Conservation (phyloP, 2,329 filamentous ascomycete species). For the Sporothrix phasma region DNA sequence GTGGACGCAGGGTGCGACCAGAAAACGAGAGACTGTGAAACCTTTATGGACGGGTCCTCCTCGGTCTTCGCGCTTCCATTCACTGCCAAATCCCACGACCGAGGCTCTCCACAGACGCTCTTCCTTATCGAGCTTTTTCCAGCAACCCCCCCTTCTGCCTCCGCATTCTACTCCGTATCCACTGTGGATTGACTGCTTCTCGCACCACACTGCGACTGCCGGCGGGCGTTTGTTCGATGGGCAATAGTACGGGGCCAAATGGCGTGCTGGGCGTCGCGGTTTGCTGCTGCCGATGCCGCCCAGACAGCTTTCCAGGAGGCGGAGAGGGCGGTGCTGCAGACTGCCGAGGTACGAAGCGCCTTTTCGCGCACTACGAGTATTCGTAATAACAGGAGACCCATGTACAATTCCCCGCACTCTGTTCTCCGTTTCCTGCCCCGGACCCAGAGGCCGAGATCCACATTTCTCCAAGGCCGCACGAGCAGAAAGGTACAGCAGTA, state of each 20-base stretch:
- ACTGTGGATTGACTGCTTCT: neutral
- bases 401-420: conserved; percentile 3
- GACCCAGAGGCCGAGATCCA: neutral
- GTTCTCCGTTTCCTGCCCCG: neutral
- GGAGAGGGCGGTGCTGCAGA: neutral
- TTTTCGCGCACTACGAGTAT: too few species aligned
- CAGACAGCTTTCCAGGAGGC: neutral
- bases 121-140: neutral
- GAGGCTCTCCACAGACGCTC: conserved; percentile 3
- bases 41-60: neutral
- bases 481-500: neutral
- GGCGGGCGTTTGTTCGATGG: too few species aligned
- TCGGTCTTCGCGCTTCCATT: neutral
- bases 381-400: too few species aligned
- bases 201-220: neutral
- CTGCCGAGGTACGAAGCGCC: conserved; percentile 14
- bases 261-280: neutral
- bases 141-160: neutral
- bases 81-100: neutral
- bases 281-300: neutral
- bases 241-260: neutral
- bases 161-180: neutral
- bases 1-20: neutral
- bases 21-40: neutral
- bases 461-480: neutral